Base-by-base conservation (phyloP, 116 monocot species). In the Posidonia oceanica region DNA sequence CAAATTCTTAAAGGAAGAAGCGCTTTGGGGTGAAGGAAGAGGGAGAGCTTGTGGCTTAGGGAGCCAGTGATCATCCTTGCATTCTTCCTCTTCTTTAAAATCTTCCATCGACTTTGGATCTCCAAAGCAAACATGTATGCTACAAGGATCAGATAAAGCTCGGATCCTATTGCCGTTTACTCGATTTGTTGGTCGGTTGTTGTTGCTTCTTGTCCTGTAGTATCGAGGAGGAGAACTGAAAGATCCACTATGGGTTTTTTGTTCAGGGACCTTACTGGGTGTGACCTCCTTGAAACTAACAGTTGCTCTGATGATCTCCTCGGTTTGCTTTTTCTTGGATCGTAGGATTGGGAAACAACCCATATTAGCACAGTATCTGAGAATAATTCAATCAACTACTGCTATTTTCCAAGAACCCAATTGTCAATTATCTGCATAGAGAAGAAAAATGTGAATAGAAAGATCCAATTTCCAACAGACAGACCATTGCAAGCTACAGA, bases 171-270 rank as follows among this genome's bases (percentile, higher is more conserved):
- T 29, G 29, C 29, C 29, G 29, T 29, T 29, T 29, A 29, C 52
- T 63, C 86, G 79, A 61, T 78, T 84, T 20, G 89, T 89, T 41
- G 93, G 93, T 23, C 22, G 36, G 4, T 14, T 37, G 14, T 21
- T 21, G 3, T 62, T 62, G 36, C 37, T 4, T 36, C 62, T 75
- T 41, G 71, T 82, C 70, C 79, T 86, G 76, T 88, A 93, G 64
- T 86, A 88, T 48, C 89, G 82, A 63, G 93, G 93, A 17, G 93
- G 86, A 63, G 93, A 93, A 61, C 82, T 86, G n/a, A 89, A 76
- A 20, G 86, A 81, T 20, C 84, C 86, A 7, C 67, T 81, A 53
- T 21, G 62, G 3, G 61, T 37, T 75, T 75, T 82, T 42, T 84
- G 84, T 65, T 86, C 86, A 22, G 84, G 86, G 54, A 83, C 78